Evolutionary conservation across 2,329 filamentous ascomycete genomes (phyloP).

Genomic region (Fusarium stilboides): DNA sequence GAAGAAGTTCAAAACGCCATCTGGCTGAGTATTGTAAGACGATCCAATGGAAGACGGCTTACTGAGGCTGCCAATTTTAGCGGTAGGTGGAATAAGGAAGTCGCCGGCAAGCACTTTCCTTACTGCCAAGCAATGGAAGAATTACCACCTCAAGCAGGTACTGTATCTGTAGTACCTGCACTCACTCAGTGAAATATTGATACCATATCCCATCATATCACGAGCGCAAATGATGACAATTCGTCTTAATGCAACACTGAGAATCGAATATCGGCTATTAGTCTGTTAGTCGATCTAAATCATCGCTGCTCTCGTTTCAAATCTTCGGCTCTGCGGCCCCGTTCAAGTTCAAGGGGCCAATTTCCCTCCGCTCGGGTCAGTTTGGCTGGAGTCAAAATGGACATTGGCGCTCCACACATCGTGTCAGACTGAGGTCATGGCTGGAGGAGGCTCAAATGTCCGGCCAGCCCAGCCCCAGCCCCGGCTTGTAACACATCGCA

Average conservation of each 20-base stretch:
- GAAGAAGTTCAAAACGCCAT: constrained; percentile 11
- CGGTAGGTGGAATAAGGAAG: constrained; percentile 16
- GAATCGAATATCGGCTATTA: constrained; percentile 31
- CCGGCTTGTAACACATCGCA: no score
- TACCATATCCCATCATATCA: constrained; percentile 3
- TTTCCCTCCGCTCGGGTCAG: constrained; percentile 39
- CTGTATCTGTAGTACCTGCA: not conserved
- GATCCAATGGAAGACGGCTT: constrained; percentile 3
- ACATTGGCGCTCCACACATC: constrained; percentile 43
- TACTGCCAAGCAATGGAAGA: constrained; percentile 4
- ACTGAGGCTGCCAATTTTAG: constrained; percentile 26
- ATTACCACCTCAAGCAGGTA: not conserved
- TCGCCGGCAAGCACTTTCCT: constrained; percentile 15
- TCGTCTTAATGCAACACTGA: not conserved
- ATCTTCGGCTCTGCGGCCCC: constrained; percentile 31
- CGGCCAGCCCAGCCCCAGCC: constrained; percentile 17
- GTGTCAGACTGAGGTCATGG: constrained; percentile 50
- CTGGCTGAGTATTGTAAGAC: constrained; percentile 2
- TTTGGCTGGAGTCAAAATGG: constrained; percentile 36
- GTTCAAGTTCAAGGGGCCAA: constrained; percentile 26
- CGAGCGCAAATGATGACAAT: not conserved
- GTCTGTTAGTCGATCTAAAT: constrained; percentile 43
- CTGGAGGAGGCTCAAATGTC: constrained; percentile 42
- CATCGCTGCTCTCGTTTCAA: constrained; percentile 36
- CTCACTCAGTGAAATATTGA: not conserved